Evolutionary conservation across 352 stramenopile genomes (phyloP).

Genomic region (Phytophthora fragariae): DNA sequence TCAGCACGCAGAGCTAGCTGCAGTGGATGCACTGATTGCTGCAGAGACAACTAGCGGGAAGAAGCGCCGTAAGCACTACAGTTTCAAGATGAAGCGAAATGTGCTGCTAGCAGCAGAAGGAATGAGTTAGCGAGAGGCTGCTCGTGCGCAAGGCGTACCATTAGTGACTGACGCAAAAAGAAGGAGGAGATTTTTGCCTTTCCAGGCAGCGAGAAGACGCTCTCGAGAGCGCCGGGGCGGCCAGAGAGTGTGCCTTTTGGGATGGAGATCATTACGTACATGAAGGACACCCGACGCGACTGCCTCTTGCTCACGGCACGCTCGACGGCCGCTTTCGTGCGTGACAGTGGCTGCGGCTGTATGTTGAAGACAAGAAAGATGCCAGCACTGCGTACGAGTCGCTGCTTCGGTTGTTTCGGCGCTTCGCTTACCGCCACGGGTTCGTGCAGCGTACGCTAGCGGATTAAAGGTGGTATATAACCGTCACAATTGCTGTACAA

Average conservation of each 20-base stretch:
- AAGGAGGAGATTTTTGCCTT: constrained; percentile 5
- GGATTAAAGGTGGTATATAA: constrained; percentile 2
- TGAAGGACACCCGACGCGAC: constrained; percentile 13
- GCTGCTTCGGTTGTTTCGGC: constrained; percentile 1
- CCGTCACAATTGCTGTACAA: too few species aligned
- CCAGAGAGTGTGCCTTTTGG: neutral
- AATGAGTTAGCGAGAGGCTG: constrained; percentile 4
- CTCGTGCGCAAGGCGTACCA: neutral
- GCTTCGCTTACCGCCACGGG: constrained; percentile 8
- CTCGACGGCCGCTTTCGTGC: constrained; percentile 4
- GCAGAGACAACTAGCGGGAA: neutral
- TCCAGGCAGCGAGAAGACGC: constrained; percentile 3
- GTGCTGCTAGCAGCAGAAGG: neutral
- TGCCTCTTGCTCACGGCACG: neutral
- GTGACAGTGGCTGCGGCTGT: constrained; percentile 6
- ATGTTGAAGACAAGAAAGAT: constrained; percentile 3
- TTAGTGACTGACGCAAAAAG: neutral
- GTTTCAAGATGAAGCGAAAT: neutral
- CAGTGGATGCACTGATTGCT: too few species aligned
- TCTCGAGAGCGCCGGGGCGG: neutral
- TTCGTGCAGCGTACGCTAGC: constrained; percentile 4
- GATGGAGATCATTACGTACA: constrained; percentile 1
- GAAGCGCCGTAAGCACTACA: constrained; percentile 2
- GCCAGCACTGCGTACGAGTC: constrained; percentile 7
- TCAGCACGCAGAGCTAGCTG: too few species aligned